Evolutionary conservation across 768 basidiomycete genomes (phyloP).

Genomic region (Tulasnella sp.): DNA sequence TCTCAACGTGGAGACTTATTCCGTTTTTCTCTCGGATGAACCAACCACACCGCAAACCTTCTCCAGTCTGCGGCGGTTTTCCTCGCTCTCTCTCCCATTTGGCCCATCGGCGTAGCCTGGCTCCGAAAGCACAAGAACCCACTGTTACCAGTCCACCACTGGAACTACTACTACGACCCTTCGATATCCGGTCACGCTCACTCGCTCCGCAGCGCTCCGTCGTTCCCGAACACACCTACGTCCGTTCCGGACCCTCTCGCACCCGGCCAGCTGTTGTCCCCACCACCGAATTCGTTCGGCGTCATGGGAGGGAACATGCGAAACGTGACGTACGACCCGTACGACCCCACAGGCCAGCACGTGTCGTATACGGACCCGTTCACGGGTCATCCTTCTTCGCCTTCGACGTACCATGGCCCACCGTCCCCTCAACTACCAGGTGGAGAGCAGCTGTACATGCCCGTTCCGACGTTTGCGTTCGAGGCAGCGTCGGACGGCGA

Average conservation of each 20-base stretch:
- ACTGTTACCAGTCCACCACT: background rate
- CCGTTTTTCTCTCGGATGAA: background rate
- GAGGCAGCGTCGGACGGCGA: background rate
- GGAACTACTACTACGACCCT: background rate
- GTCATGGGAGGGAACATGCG: background rate
- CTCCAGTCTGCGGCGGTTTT: slow-evolving; percentile 9
- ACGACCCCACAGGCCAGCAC: background rate
- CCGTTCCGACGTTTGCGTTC: background rate
- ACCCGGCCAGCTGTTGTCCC: background rate
- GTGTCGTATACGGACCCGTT: background rate
- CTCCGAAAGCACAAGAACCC: background rate
- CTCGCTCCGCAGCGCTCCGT: background rate
- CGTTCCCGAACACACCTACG: background rate
- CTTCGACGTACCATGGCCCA: background rate
- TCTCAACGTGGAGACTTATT: no score
- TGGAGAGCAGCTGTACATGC: background rate
- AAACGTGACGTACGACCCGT: background rate
- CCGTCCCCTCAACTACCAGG: background rate
- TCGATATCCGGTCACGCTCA: background rate
- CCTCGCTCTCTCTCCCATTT: slow-evolving; percentile 10
- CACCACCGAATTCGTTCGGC: background rate
- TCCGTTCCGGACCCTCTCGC: background rate
- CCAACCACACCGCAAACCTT: no score
- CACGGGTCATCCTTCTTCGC: background rate
- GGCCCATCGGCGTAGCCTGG: slow-evolving; percentile 20